Percentiles rank a stretch among this genome's conserved stretches.
Evolutionary conservation across 306 rosid species (phyloP).

Genomic region (Comarum palustre): DNA sequence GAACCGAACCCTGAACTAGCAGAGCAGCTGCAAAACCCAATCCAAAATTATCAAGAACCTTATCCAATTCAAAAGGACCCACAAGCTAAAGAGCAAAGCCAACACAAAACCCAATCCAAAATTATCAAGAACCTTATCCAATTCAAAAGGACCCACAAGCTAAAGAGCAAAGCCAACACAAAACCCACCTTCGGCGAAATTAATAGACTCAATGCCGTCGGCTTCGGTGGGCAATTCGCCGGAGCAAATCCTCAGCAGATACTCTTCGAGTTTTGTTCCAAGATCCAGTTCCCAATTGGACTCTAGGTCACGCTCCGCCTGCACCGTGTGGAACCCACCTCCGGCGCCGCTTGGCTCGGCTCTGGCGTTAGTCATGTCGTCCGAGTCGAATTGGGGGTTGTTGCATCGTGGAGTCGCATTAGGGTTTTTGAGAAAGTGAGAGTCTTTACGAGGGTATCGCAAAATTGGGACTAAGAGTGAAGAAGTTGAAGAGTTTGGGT

Average conservation of each 20-base stretch:
- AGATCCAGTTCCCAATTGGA: constrained; percentile 98
- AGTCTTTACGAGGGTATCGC: neutral
- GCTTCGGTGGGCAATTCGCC: constrained; percentile 65
- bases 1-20: constrained; percentile 90
- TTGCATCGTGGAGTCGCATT: constrained; percentile 30
- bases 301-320: constrained; percentile 82
- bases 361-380: constrained; percentile 49
- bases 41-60: constrained; percentile 14
- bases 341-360: constrained; percentile 37
- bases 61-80: neutral
- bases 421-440: constrained; percentile 1
- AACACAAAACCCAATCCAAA: constrained; percentile 10
- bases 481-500: neutral
- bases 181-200: constrained; percentile 82
- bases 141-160: neutral
- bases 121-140: constrained; percentile 18
- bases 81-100: neutral
- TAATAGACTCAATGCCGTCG: constrained; percentile 49
- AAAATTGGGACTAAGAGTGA: neutral
- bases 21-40: constrained; percentile 71
- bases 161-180: neutral
- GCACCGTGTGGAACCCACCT: constrained; percentile 57
- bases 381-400: neutral
- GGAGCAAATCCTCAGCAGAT: constrained; percentile 73
- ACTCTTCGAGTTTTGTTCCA: constrained; percentile 76